Evolutionary conservation across 2,329 filamentous ascomycete genomes (phyloP).

Genomic region (Monosporascus sp.): DNA sequence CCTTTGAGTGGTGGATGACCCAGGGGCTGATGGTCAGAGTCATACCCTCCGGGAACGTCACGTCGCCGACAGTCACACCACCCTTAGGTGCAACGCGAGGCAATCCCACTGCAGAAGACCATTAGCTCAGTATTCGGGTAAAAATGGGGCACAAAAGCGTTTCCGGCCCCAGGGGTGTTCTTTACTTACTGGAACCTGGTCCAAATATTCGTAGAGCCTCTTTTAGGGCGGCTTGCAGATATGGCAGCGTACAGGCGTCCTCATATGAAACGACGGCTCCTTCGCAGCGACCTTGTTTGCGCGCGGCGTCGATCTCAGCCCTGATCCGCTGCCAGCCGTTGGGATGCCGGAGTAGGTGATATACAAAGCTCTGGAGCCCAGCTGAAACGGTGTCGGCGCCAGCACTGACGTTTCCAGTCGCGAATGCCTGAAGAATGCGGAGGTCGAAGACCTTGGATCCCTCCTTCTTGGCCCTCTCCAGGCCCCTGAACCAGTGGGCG

Average conservation of each 20-base stretch:
- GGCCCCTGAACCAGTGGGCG: slow-evolving; percentile 8
- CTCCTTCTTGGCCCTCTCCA: slow-evolving; percentile 7
- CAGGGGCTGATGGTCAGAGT: slow-evolving; percentile 5
- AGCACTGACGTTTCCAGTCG: slow-evolving; percentile 4
- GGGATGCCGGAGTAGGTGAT: slow-evolving; percentile 5
- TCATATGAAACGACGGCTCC: slow-evolving; percentile 7
- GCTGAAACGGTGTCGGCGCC: slow-evolving; percentile 7
- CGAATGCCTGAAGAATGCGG: slow-evolving; percentile 1
- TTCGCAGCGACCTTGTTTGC: slow-evolving; percentile 3
- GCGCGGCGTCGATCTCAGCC: slow-evolving; percentile 11
- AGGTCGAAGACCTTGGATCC: slow-evolving; percentile 1
- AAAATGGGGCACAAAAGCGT: too few relatives aligned
- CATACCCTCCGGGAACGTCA: slow-evolving; percentile 6
- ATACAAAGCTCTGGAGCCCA: slow-evolving; percentile 6
- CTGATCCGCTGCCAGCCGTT: slow-evolving; percentile 1
- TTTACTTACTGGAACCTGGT: slow-evolving; percentile 8
- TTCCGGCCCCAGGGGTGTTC: too few relatives aligned
- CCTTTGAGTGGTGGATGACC: slow-evolving; percentile 3
- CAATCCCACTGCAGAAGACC: slow-evolving; percentile 1
- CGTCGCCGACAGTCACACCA: slow-evolving; percentile 5
- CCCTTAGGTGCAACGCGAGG: slow-evolving; percentile 9
- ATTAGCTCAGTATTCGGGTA: background rate
- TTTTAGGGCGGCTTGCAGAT: slow-evolving; percentile 21
- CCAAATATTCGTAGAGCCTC: slow-evolving; percentile 20
- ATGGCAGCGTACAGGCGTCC: slow-evolving; percentile 16